A percentile compares a stretch with the other conserved stretches of the same genome.
phyloP scores from a whole-genome alignment of 495 filamentous ascomycete genomes.

The Neurospora africana region DNA sequence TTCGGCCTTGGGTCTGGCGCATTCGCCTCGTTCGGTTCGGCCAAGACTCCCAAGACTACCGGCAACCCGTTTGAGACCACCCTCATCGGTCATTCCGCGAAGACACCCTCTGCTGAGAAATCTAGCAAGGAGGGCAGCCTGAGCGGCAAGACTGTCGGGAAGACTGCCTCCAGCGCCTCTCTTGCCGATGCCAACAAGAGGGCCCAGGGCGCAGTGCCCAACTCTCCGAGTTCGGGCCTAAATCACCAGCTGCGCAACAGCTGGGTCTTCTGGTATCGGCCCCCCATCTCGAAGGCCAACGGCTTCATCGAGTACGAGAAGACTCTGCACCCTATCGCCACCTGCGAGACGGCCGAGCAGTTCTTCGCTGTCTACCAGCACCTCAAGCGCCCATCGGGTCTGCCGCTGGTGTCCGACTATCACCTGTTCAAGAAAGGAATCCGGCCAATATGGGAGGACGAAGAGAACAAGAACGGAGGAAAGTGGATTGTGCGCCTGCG shows the following conservation, averaged over 20 bases:
- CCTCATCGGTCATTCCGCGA: constrained; percentile 45
- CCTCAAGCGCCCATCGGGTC: constrained; percentile 73
- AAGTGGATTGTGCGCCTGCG: constrained; percentile 95
- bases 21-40: constrained; percentile 89
- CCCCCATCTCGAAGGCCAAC: constrained; percentile 76
- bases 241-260: constrained; percentile 63
- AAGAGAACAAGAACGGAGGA: constrained; percentile 88
- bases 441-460: constrained; percentile 96
- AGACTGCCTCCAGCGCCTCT: constrained; percentile 30
- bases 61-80: constrained; percentile 68
- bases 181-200: constrained; percentile 27
- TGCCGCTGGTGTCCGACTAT: constrained; percentile 93
- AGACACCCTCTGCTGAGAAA: constrained; percentile 53
- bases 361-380: constrained; percentile 91
- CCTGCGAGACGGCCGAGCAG: constrained; percentile 72
- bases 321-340: constrained; percentile 76
- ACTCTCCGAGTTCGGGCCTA: constrained; percentile 18
- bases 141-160: constrained; percentile 30
- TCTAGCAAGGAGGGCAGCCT: constrained; percentile 39
- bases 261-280: constrained; percentile 96
- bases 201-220: constrained; percentile 10
- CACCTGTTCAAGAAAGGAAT: constrained; percentile 97
- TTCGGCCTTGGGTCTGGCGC: constrained; percentile 92
- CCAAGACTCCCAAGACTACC: constrained; percentile 80
- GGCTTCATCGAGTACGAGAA: constrained; percentile 96